These are phyloP conservation scores for Paramarasmius palmivorus DNA, from an alignment of 1,284 basidiomycete genomes.

Conservation along the genomic window DNA sequence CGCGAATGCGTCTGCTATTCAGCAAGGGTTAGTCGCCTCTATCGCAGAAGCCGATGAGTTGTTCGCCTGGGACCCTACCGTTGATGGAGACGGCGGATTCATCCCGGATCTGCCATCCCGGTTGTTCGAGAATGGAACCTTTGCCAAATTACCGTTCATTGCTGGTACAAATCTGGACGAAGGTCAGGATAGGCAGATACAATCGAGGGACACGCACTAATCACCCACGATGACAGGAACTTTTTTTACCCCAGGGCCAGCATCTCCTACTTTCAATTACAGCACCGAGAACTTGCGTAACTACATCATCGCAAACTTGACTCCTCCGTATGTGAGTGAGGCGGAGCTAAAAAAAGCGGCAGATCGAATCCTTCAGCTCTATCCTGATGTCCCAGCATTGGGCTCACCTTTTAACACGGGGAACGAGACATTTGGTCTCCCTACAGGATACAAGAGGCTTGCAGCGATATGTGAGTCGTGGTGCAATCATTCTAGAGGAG, in stretches of 20 bases:
- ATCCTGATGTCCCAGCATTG: constrained; percentile 21
- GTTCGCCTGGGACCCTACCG: too few species aligned
- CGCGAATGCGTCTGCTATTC: too few species aligned
- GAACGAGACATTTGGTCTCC: constrained; percentile 21
- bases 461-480: constrained; percentile 39
- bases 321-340: background rate
- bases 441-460: constrained; percentile 39
- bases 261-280: constrained; percentile 6
- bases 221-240: background rate
- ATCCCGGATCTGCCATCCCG: too few species aligned
- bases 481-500: background rate
- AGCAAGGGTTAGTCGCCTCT: too few species aligned
- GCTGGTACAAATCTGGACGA: too few species aligned
- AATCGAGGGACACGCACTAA: background rate
- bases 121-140: too few species aligned
- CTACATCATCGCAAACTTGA: background rate
- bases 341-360: constrained; percentile 2
- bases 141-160: too few species aligned
- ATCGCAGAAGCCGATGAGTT: too few species aligned
- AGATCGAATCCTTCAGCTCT: constrained; percentile 13
- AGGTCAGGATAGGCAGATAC: too few species aligned
- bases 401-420: constrained; percentile 25
- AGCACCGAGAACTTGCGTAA: constrained; percentile 6
- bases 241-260: constrained; percentile 7
- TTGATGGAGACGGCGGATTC: too few species aligned